Evolutionary conservation across 2,329 filamentous ascomycete species (phyloP).

Genomic region (Venturia effusa): DNA sequence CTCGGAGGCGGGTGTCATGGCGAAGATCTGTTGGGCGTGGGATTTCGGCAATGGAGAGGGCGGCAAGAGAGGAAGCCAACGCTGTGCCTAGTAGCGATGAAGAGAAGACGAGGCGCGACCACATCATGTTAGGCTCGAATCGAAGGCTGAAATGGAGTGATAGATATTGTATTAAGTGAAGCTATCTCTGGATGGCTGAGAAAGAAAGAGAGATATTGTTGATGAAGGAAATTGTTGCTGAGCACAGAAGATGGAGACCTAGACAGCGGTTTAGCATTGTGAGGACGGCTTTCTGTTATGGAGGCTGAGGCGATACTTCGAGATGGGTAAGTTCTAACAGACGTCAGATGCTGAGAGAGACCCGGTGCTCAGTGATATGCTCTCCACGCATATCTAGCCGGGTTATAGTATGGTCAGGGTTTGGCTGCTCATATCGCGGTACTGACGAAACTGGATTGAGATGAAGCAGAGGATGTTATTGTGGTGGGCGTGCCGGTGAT

Average conservation of each 20-base stretch:
- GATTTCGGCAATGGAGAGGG: neutral
- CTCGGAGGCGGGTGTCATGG: neutral
- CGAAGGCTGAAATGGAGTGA: neutral
- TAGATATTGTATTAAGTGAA: constrained; percentile 1
- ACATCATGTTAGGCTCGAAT: neutral
- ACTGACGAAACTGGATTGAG: neutral
- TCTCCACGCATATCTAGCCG: neutral
- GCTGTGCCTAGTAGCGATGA: neutral
- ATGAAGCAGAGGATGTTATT: neutral
- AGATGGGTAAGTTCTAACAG: neutral
- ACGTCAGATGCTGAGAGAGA: neutral
- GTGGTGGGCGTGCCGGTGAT: neutral
- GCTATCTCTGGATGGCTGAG: neutral
- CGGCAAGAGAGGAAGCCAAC: neutral
- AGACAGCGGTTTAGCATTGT: neutral
- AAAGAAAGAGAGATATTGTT: neutral
- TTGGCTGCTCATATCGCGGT: neutral
- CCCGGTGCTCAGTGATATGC: neutral
- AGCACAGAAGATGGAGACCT: neutral
- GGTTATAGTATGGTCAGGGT: neutral
- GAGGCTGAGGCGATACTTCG: neutral
- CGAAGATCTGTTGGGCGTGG: neutral
- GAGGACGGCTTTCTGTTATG: neutral
- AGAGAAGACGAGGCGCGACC: neutral
- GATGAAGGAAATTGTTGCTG: neutral